Percentiles rank a stretch among this genome's conserved stretches.
Conservation (phyloP, 768 basidiomycete species). For the Agrocybe pediades region DNA sequence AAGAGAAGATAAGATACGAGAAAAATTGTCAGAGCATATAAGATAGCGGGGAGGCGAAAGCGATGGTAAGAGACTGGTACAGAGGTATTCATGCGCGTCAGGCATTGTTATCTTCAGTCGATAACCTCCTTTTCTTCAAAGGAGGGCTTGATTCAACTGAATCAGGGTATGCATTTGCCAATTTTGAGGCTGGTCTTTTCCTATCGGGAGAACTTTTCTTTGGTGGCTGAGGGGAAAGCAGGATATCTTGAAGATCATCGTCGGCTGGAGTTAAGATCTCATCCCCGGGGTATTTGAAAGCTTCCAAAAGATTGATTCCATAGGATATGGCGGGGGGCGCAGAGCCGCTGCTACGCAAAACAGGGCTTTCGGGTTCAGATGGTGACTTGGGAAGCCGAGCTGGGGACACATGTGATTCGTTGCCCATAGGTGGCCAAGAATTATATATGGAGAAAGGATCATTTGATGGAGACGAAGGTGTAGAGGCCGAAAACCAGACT, state of each 20-base stretch:
- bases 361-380: slow-evolving; percentile 54
- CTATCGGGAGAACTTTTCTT: slow-evolving; percentile 23
- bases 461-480: slow-evolving; percentile 21
- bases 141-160: slow-evolving; percentile 38
- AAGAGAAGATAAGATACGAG: slow-evolving; percentile 26
- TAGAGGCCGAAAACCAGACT: slow-evolving; percentile 39
- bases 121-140: slow-evolving; percentile 52
- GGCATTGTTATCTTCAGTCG: slow-evolving; percentile 15
- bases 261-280: slow-evolving; percentile 22
- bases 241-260: slow-evolving; percentile 28
- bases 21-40: slow-evolving; percentile 19
- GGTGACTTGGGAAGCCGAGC: slow-evolving; percentile 31
- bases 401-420: slow-evolving; percentile 21
- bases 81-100: slow-evolving; percentile 7
- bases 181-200: slow-evolving; percentile 14
- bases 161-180: slow-evolving; percentile 2
- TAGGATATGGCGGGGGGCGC: slow-evolving; percentile 41
- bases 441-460: slow-evolving; percentile 55
- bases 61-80: slow-evolving; percentile 8
- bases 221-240: slow-evolving; percentile 29
- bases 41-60: slow-evolving; percentile 24
- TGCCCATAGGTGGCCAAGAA: slow-evolving; percentile 34
- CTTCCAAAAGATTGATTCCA: slow-evolving; percentile 56
- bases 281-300: slow-evolving; percentile 50
- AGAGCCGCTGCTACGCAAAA: slow-evolving; percentile 45